phyloP scores from a whole-genome alignment of 140 eudicot genomes.

The Cichorium intybus region DNA sequence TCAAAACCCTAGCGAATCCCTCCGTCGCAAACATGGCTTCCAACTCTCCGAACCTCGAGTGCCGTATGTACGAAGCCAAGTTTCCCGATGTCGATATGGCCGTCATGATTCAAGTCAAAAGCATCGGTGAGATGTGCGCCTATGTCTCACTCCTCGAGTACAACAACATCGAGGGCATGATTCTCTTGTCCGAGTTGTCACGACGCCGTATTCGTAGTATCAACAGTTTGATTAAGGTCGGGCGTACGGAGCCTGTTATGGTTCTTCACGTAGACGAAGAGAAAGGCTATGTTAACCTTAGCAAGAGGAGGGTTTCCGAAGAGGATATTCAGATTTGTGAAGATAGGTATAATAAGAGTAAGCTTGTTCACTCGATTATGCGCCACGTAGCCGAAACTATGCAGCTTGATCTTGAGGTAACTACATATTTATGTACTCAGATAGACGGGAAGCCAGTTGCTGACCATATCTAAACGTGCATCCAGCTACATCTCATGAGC shows the following conservation, averaged over 20 bases:
- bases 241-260: conserved; percentile 92
- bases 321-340: conserved; percentile 88
- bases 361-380: conserved; percentile 95
- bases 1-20: conserved; percentile 27
- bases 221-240: conserved; percentile 81
- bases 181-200: conserved; percentile 76
- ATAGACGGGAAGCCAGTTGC: neutral
- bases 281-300: conserved; percentile 83
- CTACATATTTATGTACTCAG: neutral
- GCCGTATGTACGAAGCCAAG: conserved; percentile 89
- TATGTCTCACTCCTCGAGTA: conserved; percentile 86
- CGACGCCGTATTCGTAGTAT: conserved; percentile 95
- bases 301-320: conserved; percentile 86
- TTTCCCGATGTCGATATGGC: conserved; percentile 87
- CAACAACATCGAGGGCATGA: conserved; percentile 96
- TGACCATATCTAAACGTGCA: neutral
- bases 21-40: conserved; percentile 45
- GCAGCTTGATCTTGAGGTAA: conserved; percentile 72
- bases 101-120: conserved; percentile 90
- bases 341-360: conserved; percentile 90
- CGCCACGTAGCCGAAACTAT: conserved; percentile 91
- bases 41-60: conserved; percentile 64
- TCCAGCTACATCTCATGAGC: neutral
- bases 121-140: conserved; percentile 93
- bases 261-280: conserved; percentile 87